A percentile compares a stretch with the other conserved stretches of the same genome.
These are phyloP conservation scores for Termitomyces sp. DNA, from an alignment of 768 basidiomycete species.

Conservation along the genomic window DNA sequence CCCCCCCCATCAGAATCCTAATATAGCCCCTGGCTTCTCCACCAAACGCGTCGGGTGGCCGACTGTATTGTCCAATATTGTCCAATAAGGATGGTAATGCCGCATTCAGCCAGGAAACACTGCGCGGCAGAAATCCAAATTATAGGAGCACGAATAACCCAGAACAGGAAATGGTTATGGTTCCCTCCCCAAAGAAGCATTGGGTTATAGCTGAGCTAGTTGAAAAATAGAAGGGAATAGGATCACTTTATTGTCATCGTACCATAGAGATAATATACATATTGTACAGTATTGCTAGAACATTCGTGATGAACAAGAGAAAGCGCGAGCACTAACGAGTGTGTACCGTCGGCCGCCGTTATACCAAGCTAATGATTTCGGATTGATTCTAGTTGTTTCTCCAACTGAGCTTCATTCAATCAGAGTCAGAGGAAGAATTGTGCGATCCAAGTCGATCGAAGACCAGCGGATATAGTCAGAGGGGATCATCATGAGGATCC, in stretches of 20 bases:
- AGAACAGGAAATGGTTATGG: neutral
- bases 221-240: too few species aligned
- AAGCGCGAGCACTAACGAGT: too few species aligned
- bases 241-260: too few species aligned
- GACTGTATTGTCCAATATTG: neutral
- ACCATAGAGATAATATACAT: too few species aligned
- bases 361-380: too few species aligned
- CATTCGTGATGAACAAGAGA: too few species aligned
- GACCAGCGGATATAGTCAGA: too few species aligned
- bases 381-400: too few species aligned
- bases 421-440: neutral
- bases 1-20: neutral
- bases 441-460: neutral
- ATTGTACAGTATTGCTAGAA: too few species aligned
- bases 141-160: neutral
- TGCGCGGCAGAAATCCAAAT: too few species aligned
- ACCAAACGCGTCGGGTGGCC: neutral
- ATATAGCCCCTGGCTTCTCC: neutral
- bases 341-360: too few species aligned
- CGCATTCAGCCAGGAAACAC: neutral
- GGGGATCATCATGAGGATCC: neutral
- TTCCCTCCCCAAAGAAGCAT: neutral
- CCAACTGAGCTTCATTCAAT: too few species aligned
- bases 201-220: neutral
- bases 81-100: neutral